Conservation (phyloP, 495 filamentous ascomycete genomes). For the Talaromyces trachyspermus region DNA sequence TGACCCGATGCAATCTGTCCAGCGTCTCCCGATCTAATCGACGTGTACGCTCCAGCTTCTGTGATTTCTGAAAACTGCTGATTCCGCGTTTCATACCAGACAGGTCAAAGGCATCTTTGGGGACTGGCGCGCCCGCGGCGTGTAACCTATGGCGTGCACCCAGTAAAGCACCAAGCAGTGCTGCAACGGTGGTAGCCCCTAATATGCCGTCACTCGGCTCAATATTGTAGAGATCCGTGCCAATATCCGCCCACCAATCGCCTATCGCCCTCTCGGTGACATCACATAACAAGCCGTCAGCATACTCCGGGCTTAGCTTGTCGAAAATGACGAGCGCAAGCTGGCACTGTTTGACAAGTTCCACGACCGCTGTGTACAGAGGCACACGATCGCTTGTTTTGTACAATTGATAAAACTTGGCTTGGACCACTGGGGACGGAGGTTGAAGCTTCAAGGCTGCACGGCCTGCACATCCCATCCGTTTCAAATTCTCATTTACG, state of each 20-base stretch:
- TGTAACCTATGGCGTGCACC: conserved; percentile 85
- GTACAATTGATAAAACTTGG: conserved; percentile 90
- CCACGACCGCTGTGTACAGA: conserved; percentile 68
- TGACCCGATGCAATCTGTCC: conserved; percentile 67
- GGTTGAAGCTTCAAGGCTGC: conserved; percentile 71
- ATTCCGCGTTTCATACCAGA: conserved; percentile 75
- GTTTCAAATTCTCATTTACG: conserved; percentile 90
- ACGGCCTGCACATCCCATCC: conserved; percentile 84
- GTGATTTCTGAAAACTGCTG: conserved; percentile 77
- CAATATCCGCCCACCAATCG: conserved; percentile 96
- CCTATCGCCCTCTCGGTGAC: conserved; percentile 82
- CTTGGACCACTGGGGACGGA: conserved; percentile 71
- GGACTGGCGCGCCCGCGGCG: conserved; percentile 70
- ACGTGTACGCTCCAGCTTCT: conserved; percentile 70
- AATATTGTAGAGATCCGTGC: conserved; percentile 78
- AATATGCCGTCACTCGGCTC: conserved; percentile 90
- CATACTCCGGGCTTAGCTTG: conserved; percentile 81
- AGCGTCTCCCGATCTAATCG: conserved; percentile 78
- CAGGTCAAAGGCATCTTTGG: conserved; percentile 90
- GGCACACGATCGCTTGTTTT: conserved; percentile 74
- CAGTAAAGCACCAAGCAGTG: conserved; percentile 77
- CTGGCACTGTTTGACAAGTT: conserved; percentile 90
- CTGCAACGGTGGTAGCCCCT: conserved; percentile 87
- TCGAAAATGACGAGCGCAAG: conserved; percentile 81
- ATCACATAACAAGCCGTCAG: conserved; percentile 89